Evolutionary conservation across 192 early-diverging fungal genomes (phyloP).

Genomic region (Radiomyces spectabilis): DNA sequence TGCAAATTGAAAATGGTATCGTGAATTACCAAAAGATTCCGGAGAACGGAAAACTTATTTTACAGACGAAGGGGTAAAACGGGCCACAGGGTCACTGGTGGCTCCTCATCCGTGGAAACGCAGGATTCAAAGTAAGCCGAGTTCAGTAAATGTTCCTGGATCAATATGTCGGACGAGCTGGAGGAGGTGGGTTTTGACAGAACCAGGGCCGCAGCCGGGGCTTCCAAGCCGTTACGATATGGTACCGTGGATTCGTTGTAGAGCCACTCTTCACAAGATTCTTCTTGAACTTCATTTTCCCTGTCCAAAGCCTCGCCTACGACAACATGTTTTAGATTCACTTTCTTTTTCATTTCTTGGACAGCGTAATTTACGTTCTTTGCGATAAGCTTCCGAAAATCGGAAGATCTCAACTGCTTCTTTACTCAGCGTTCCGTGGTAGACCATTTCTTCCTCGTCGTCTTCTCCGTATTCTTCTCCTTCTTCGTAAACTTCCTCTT

Average conservation of each 20-base stretch:
- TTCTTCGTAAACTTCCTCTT: neutral
- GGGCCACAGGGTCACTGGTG: slow-evolving; percentile 10
- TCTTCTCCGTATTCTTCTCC: neutral
- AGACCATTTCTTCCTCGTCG: neutral
- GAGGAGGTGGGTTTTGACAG: neutral
- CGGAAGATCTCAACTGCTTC: slow-evolving; percentile 19
- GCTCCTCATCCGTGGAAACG: neutral
- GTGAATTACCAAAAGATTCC: no score
- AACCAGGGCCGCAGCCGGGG: slow-evolving; percentile 8
- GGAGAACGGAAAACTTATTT: no score
- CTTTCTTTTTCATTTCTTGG: no score
- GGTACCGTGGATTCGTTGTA: slow-evolving; percentile 5
- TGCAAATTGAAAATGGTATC: no score
- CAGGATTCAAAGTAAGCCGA: slow-evolving; percentile 7
- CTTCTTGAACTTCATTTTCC: neutral
- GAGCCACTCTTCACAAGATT: neutral
- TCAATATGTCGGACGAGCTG: neutral
- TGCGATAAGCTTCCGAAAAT: slow-evolving; percentile 20
- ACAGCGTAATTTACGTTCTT: slow-evolving; percentile 2
- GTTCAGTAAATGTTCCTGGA: slow-evolving; percentile 11
- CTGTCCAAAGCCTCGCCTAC: neutral
- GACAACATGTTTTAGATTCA: no score
- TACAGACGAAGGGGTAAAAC: slow-evolving; percentile 9
- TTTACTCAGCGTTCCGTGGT: no score
- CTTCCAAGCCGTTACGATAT: slow-evolving; percentile 4